These are phyloP conservation scores for Calonectria pseudoturangicola DNA, from an alignment of 2,329 filamentous ascomycete genomes.

Conservation along the genomic window DNA sequence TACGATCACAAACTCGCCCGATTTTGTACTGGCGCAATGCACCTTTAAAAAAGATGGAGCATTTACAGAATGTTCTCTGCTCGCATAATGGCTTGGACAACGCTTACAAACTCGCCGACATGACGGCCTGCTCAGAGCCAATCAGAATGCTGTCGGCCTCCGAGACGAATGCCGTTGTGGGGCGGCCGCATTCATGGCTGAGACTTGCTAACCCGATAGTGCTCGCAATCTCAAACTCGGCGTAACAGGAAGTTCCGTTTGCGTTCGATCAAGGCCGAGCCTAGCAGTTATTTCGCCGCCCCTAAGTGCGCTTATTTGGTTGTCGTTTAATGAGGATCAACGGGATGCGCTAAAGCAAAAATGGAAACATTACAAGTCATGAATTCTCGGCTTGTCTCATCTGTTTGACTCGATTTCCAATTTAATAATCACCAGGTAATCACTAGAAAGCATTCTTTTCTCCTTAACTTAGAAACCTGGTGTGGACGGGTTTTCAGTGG, in stretches of 20 bases:
- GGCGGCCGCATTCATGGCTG: background rate
- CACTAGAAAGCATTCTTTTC: too few species aligned
- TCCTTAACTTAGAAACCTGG: too few species aligned
- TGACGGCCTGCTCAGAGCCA: background rate
- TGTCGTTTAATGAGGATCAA: too few species aligned
- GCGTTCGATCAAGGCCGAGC: background rate
- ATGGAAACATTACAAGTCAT: too few species aligned
- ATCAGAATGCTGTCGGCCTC: conserved; percentile 17
- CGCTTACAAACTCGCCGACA: conserved; percentile 6
- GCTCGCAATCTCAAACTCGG: background rate
- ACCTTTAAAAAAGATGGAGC: background rate
- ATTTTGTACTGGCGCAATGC: background rate
- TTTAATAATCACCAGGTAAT: too few species aligned
- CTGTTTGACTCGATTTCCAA: too few species aligned
- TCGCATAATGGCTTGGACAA: background rate
- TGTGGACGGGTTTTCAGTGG: too few species aligned
- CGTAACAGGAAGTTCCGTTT: background rate
- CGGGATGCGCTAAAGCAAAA: too few species aligned
- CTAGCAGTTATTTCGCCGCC: background rate
- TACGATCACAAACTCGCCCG: background rate
- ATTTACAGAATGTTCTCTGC: background rate
- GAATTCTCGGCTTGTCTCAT: too few species aligned
- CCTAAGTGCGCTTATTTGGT: too few species aligned
- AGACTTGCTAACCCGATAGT: background rate
- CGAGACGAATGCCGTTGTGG: conserved; percentile 6